These are phyloP conservation scores for Butyriboletus loyo DNA, from an alignment of 768 basidiomycete genomes.

Conservation along the genomic window DNA sequence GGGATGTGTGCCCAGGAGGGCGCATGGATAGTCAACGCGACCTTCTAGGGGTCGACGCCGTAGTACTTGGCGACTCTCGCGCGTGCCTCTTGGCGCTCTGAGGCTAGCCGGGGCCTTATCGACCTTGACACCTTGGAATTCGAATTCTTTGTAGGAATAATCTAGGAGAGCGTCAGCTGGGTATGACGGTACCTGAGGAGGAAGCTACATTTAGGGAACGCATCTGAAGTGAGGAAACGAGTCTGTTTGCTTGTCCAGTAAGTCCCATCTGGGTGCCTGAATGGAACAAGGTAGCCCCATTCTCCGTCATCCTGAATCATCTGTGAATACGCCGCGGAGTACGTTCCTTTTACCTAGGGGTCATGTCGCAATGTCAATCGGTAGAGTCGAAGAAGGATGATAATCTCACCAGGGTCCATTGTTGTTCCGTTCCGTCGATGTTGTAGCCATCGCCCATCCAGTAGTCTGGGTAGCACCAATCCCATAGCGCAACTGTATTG, in stretches of 20 bases:
- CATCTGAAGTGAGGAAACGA: conserved; percentile 19
- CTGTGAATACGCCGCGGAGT: conserved; percentile 21
- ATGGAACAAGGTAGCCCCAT: conserved; percentile 19
- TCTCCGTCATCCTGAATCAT: conserved; percentile 19
- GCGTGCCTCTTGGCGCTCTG: conserved; percentile 20
- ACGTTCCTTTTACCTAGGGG: conserved; percentile 20
- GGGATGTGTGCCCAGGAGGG: conserved; percentile 15
- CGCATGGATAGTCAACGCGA: background rate
- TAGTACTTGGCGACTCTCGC: conserved; percentile 23
- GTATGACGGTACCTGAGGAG: background rate
- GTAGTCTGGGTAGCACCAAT: conserved; percentile 28
- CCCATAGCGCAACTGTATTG: conserved; percentile 27
- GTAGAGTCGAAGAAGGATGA: background rate
- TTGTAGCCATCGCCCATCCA: conserved; percentile 29
- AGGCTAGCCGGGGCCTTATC: conserved; percentile 12
- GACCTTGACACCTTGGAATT: conserved; percentile 26
- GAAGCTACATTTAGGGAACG: conserved; percentile 22
- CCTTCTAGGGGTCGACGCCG: conserved; percentile 19
- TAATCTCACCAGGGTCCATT: conserved; percentile 25
- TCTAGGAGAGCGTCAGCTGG: conserved; percentile 11
- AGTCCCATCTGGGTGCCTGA: conserved; percentile 20
- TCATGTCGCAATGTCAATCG: background rate
- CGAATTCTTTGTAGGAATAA: conserved; percentile 28
- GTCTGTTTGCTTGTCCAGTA: conserved; percentile 27
- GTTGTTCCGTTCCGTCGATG: conserved; percentile 4